Base-by-base conservation (phyloP, 768 basidiomycete species). In the Suillus fuscotomentosus region DNA sequence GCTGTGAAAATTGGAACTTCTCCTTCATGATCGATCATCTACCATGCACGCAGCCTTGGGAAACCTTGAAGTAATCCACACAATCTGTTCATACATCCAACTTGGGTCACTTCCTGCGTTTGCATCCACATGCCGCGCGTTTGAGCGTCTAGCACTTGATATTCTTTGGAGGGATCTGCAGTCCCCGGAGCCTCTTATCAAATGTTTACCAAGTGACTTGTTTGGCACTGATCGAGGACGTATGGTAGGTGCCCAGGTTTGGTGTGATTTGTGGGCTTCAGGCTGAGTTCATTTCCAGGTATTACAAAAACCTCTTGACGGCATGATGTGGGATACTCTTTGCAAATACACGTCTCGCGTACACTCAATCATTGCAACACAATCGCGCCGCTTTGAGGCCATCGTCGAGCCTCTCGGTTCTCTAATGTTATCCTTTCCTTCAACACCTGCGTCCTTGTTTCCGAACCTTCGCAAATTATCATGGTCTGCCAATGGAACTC, bases 141-240 rank as follows among this genome's bases (percentile, higher is more conserved):
- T 73, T 56, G 61, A 60, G 6, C 67, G 71, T 43, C 67, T 66
- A 39, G 72, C 74, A 45, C 60, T 73, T 2, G 68, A 73, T 50
- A 72, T 70, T 43, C 24, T 75, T 2, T 73, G 72, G 74, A 61
- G 60, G 41, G 60, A 69, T 36, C 27, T 74, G 50, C 75, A 64
- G 56, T 72, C 60, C 10, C 55, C 73, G 0, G 51, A 66, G 39
- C 72, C 72, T 9, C 67, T 74, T 27, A 15, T 72, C 10, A 10
- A 27, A 60, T 60, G 60, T 54, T 24, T 54, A 55, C 45, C 60
- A 22, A 15, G n/a, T 56, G 36, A 56, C 13, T 7, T 56, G 7
- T 56, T 56, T 38, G n/a, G 34, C 14, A 10, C 13, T 38, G 36
- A 14, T 38, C 7, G 7, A 38, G 54, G 7, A 38, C n/a, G 13